A percentile compares a stretch with the other conserved stretches of the same genome.
Evolutionary conservation across 1,139 yeast species (phyloP).

Genomic region (Entelexis paramagnoliae): DNA sequence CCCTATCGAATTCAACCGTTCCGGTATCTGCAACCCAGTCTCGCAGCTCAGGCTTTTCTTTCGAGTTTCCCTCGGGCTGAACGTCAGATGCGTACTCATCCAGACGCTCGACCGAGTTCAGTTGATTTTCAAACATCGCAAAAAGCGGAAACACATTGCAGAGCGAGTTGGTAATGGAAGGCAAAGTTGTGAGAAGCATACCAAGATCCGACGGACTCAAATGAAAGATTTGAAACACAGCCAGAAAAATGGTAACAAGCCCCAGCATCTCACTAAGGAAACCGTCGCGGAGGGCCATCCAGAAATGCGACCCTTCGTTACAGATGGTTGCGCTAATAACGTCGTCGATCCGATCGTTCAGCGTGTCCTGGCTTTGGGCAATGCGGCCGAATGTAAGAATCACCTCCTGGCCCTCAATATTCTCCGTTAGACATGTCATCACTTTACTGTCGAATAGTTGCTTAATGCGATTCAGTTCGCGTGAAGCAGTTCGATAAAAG

Average conservation of each 20-base stretch:
- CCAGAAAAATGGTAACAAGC: slow-evolving; percentile 44
- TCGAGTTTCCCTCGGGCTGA: slow-evolving; percentile 44
- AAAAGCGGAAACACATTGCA: slow-evolving; percentile 34
- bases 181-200: slow-evolving; percentile 45
- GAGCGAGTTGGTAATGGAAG: slow-evolving; percentile 26
- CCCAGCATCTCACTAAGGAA: slow-evolving; percentile 40
- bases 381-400: slow-evolving; percentile 51
- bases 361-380: slow-evolving; percentile 41
- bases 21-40: slow-evolving; percentile 55
- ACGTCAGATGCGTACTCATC: slow-evolving; percentile 61
- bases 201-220: slow-evolving; percentile 61
- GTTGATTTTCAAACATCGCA: slow-evolving; percentile 57
- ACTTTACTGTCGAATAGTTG: slow-evolving; percentile 65
- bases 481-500: slow-evolving; percentile 67
- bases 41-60: slow-evolving; percentile 42
- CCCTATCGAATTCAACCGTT: slow-evolving; percentile 46
- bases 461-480: slow-evolving; percentile 75
- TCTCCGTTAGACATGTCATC: slow-evolving; percentile 65
- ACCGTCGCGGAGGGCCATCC: slow-evolving; percentile 62
- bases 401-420: slow-evolving; percentile 58
- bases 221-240: slow-evolving; percentile 52
- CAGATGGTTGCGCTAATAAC: slow-evolving; percentile 64
- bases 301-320: slow-evolving; percentile 60
- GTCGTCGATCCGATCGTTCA: slow-evolving; percentile 43
- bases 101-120: slow-evolving; percentile 79